Evolutionary conservation across 495 filamentous ascomycete genomes (phyloP).

Genomic region (Evernia prunastri): DNA sequence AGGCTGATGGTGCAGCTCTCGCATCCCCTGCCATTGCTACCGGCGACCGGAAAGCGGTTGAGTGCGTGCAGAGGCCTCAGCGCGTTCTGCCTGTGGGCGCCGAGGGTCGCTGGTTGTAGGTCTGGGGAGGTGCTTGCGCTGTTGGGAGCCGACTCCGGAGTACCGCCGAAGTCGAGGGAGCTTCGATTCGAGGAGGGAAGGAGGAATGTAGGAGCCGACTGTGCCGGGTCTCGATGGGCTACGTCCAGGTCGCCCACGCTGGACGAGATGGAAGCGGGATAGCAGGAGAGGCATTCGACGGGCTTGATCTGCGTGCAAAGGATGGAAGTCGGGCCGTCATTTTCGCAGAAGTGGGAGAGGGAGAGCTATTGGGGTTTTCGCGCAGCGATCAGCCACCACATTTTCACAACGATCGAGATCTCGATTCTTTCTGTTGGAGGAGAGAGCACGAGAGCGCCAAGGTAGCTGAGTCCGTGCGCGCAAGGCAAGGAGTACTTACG

Average conservation of each 20-base stretch:
- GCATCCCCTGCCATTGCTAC: constrained; percentile 43
- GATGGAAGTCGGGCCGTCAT: constrained; percentile 90
- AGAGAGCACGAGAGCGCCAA: too few species aligned
- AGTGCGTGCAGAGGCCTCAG: constrained; percentile 15
- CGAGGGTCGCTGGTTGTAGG: constrained; percentile 10
- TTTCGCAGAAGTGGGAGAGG: constrained; percentile 93
- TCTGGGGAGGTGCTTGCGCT: constrained; percentile 15
- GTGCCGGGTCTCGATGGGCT: neutral
- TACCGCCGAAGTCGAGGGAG: constrained; percentile 18
- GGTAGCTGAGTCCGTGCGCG: neutral
- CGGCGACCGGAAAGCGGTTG: constrained; percentile 12
- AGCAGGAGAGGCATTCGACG: constrained; percentile 70
- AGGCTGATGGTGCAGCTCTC: constrained; percentile 54
- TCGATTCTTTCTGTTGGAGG: neutral
- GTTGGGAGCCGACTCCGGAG: constrained; percentile 12
- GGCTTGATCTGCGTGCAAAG: constrained; percentile 88
- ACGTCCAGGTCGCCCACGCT: constrained; percentile 21
- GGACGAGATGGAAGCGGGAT: constrained; percentile 26
- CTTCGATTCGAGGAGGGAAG: neutral
- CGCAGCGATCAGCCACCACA: constrained; percentile 6
- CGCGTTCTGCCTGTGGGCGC: constrained; percentile 19
- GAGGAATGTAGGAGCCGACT: neutral
- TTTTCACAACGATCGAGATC: neutral
- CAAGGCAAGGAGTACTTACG: constrained; percentile 11
- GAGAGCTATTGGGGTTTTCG: constrained; percentile 62